Evolutionary conservation across 2,329 filamentous ascomycete species (phyloP).

Genomic region (Fusarium camptoceras): DNA sequence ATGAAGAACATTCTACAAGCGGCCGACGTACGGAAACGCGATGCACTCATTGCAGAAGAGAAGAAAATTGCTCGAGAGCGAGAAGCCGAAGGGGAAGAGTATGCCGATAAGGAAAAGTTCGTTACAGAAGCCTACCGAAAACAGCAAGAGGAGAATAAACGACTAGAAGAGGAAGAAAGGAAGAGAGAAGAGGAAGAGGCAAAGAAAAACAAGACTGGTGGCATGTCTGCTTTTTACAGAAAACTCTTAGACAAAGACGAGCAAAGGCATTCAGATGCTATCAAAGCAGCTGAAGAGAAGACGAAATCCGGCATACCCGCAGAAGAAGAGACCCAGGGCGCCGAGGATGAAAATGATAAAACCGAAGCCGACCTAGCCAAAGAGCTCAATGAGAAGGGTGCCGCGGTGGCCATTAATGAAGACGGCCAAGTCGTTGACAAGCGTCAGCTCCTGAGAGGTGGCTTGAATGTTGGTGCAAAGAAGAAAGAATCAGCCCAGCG

Average conservation of each 20-base stretch:
- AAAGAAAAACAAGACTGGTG: constrained; percentile 71
- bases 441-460: constrained; percentile 79
- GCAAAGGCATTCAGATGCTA: constrained; percentile 73
- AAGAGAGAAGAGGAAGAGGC: constrained; percentile 72
- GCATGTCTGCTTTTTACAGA: constrained; percentile 84
- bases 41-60: constrained; percentile 82
- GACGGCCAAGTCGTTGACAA: constrained; percentile 88
- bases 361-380: constrained; percentile 73
- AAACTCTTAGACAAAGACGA: constrained; percentile 78
- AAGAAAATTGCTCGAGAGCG: constrained; percentile 82
- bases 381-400: constrained; percentile 73
- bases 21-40: constrained; percentile 80
- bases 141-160: constrained; percentile 80
- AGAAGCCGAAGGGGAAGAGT: constrained; percentile 84
- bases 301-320: constrained; percentile 55
- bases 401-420: constrained; percentile 77
- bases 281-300: constrained; percentile 73
- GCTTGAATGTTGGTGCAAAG: constrained; percentile 77
- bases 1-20: constrained; percentile 80
- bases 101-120: constrained; percentile 85
- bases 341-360: constrained; percentile 67
- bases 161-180: constrained; percentile 78
- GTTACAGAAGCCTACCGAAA: constrained; percentile 86
- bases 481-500: constrained; percentile 61
- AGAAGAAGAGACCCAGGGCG: constrained; percentile 55